Base-by-base conservation (phyloP, 371 early-diverging fungal genomes). In the Mucor sp. region DNA sequence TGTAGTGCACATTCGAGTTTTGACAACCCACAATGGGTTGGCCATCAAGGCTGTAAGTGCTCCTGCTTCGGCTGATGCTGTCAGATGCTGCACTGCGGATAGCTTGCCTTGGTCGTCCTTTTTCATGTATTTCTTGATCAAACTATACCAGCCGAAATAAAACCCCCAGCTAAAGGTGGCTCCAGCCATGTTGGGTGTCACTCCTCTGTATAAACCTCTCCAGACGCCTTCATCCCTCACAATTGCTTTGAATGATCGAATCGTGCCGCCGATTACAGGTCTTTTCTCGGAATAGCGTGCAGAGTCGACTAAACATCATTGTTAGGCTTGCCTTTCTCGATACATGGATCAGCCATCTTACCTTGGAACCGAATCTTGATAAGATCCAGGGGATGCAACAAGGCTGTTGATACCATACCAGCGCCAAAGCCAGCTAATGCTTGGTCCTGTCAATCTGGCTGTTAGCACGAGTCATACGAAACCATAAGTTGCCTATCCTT, bases 1-100 rank as follows among this genome's bases (percentile, higher is more conserved):
- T 9, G 88, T 94, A 33, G 85, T 90, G 73, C 94, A 95, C 91
- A 98, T 95, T 15, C 98, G 86, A 0, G 96, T 96, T 74, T 98
- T 98, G 65, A 96, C 88, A 6, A 98, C 93, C 96, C 96, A 97
- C 57, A 97, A 77, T 0, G 98, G 98, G 74, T 97, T 97, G 0
- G 97, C 92, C 66, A 91, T 86, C 5, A 93, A 65, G 7, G 91
- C 91, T 0, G 96, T 95, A 27, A 93, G 71, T 2, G 92, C 92
- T 8, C 96, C 93, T 60, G 92, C 93, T 68, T 80, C 79, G 0
- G 93, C 92, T 2, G 95, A 93, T 5, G 97, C 95, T 7, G 84
- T 21, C 75, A 98, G 79, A 70, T 97, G 94, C 72, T 97, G 93
- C 19, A 82, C 68, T 6, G 91, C 85, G 7, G 90, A 82, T 33